These are phyloP conservation scores for Trichoderma sp. DNA, from an alignment of 2,329 filamentous ascomycete species.

Conservation along the genomic window DNA sequence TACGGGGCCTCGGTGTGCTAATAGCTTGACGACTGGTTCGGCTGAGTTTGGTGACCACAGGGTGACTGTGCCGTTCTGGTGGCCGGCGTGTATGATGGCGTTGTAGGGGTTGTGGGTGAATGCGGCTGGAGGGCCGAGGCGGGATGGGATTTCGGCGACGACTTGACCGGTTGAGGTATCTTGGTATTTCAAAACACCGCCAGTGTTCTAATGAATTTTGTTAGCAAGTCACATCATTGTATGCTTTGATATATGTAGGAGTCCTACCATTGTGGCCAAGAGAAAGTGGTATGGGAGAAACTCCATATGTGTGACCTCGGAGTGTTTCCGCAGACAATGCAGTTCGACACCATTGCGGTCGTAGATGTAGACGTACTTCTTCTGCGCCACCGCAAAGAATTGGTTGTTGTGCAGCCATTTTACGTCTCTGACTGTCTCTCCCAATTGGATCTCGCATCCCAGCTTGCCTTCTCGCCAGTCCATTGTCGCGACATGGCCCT, in stretches of 20 bases:
- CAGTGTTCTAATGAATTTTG: constrained; percentile 56
- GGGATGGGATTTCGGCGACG: constrained; percentile 80
- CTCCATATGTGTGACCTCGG: constrained; percentile 90
- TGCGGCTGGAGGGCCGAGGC: constrained; percentile 77
- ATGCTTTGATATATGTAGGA: too few species aligned
- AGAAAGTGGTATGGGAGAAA: constrained; percentile 97
- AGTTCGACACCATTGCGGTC: constrained; percentile 87
- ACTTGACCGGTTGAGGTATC: constrained; percentile 92
- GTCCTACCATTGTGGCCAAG: constrained; percentile 73
- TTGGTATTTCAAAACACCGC: constrained; percentile 87
- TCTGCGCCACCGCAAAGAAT: constrained; percentile 91
- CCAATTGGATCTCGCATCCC: constrained; percentile 85
- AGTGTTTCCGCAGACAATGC: constrained; percentile 85
- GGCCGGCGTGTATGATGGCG: constrained; percentile 85
- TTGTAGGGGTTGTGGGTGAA: constrained; percentile 90
- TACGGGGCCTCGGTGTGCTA: constrained; percentile 87
- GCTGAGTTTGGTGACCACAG: constrained; percentile 93
- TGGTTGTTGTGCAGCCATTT: constrained; percentile 95
- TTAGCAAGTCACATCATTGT: too few species aligned
- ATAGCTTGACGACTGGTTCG: constrained; percentile 83
- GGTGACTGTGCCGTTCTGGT: constrained; percentile 92
- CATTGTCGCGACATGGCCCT: constrained; percentile 94
- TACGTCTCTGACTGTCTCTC: constrained; percentile 85
- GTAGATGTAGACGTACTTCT: constrained; percentile 96
- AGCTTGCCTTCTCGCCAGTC: constrained; percentile 93